These are phyloP conservation scores for Trichothecium sympodiale DNA, from an alignment of 2,329 filamentous ascomycete species.

Conservation along the genomic window DNA sequence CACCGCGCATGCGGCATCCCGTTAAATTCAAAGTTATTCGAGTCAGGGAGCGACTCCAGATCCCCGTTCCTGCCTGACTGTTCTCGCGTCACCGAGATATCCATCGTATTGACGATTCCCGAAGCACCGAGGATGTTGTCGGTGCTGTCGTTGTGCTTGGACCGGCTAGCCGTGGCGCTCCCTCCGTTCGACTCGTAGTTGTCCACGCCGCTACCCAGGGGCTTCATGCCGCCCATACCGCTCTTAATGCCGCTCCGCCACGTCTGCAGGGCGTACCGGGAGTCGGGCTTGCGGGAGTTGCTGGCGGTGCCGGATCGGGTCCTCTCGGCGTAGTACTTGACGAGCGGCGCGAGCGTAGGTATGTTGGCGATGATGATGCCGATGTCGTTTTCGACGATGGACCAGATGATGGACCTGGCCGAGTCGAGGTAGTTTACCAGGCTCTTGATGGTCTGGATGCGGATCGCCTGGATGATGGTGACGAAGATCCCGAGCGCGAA, in stretches of 20 bases:
- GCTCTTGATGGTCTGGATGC: conserved; percentile 34
- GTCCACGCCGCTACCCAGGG: conserved; percentile 9
- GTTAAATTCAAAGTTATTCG: background rate
- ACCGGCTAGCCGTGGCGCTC: background rate
- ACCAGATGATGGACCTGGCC: conserved; percentile 30
- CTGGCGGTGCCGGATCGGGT: conserved; percentile 11
- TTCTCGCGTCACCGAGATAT: background rate
- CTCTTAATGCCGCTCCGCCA: conserved; percentile 12
- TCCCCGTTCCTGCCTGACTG: background rate
- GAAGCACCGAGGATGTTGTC: background rate
- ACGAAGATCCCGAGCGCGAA: conserved; percentile 40
- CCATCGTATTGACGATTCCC: conserved; percentile 1
- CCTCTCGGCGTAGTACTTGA: conserved; percentile 22
- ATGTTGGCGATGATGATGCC: conserved; percentile 30
- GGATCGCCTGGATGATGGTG: conserved; percentile 37
- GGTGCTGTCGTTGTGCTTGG: background rate
- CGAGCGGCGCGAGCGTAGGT: conserved; percentile 30
- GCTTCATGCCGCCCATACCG: conserved; percentile 11
- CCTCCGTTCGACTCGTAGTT: background rate
- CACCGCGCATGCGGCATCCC: too few relatives aligned
- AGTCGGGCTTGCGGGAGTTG: conserved; percentile 1
- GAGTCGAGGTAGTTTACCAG: conserved; percentile 33
- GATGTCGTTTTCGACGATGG: conserved; percentile 30
- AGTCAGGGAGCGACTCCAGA: background rate
- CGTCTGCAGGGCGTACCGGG: conserved; percentile 15